Percentiles rank a stretch among this genome's conserved stretches.
These are phyloP conservation scores for Candida ponderosae DNA, from an alignment of 805 yeast genomes.

Conservation along the genomic window DNA sequence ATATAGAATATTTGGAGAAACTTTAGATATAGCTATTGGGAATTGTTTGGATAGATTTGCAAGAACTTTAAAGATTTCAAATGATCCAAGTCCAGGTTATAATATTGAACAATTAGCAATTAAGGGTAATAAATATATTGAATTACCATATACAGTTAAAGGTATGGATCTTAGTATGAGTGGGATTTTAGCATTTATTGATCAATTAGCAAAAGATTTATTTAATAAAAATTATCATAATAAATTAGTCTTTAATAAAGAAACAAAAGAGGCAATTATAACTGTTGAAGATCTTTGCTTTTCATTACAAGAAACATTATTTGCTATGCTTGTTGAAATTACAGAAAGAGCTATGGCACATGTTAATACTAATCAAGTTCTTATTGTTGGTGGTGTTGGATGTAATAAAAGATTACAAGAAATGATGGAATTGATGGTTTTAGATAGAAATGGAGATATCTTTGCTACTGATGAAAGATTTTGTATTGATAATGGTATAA, in stretches of 20 bases:
- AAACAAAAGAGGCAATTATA: conserved; percentile 38
- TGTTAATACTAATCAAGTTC: conserved; percentile 79
- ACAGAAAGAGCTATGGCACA: conserved; percentile 99
- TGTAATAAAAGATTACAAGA: conserved; percentile 85
- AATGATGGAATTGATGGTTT: conserved; percentile 95
- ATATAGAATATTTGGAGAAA: conserved; percentile 98
- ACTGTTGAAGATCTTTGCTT: conserved; percentile 87
- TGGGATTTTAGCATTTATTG: conserved; percentile 85
- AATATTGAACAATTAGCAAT: conserved; percentile 93
- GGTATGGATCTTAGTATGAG: conserved; percentile 98
- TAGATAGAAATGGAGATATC: conserved; percentile 81
- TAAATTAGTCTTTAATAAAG: conserved; percentile 27
- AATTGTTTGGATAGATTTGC: conserved; percentile 96
- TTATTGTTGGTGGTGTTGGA: conserved; percentile 98
- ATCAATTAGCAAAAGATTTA: conserved; percentile 68
- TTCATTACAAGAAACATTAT: conserved; percentile 85
- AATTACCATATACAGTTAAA: conserved; percentile 91
- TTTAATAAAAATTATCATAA: conserved; percentile 35
- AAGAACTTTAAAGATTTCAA: conserved; percentile 77
- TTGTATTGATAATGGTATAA: conserved; percentile 96
- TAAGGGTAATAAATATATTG: conserved; percentile 48
- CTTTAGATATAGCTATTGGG: conserved; percentile 95
- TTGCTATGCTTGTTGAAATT: conserved; percentile 95
- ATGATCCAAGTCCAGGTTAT: conserved; percentile 95
- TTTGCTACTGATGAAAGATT: conserved; percentile 95